Evolutionary conservation across 768 basidiomycete genomes (phyloP), one percentile per base, ranked within the genome.

Genomic region (Tylopilus balloui): DNA sequence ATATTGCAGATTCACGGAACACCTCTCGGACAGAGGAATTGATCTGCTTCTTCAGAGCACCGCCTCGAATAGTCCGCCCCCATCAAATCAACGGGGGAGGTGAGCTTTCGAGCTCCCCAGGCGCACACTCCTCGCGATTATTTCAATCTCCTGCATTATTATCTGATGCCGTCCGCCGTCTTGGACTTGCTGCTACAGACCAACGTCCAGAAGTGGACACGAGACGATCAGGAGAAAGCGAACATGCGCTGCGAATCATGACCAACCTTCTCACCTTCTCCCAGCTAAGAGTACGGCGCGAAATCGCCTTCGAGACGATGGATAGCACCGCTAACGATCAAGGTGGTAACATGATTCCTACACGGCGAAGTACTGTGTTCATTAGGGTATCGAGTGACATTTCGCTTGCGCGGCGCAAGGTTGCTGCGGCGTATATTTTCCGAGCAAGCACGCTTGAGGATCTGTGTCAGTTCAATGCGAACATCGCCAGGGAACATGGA

Each of bases 21-120:
- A 37, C n/a, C 35, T 40, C 24, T 52, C 19, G 31, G 11, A 40
- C 54, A 94, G 92, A 91, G 42, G 84, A 92, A 70, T 71, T 95
- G 1, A 79, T 94, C 0, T 90, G 84, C 62, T 93, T 95, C 70
- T 93, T 88, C 71, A 79, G 84, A 38, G 80, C 84, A 4, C 83
- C 86, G 2, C 84, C 83, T 17, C 78, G 86, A 14, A 78, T 86
- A 48, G 80, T 88, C 9, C 78, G 79, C n/a, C 81, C 81, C 43
- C 63, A 65, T 43, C 63, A 57, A 42, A 45, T 52, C 17, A 40
- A 66, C 73, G 12, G 62, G 77, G 51, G 53, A 2, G 50, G 42
- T 71, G 78, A 54, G 76, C 77, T 77, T 13, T 74, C 77, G 4
- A 63, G 72, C 32, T 77, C 78, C 15, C 72, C 79, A n/a, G 67